These are phyloP conservation scores for Wickerhamiella lipophila DNA, from an alignment of 805 yeast species.

Conservation along the genomic window DNA sequence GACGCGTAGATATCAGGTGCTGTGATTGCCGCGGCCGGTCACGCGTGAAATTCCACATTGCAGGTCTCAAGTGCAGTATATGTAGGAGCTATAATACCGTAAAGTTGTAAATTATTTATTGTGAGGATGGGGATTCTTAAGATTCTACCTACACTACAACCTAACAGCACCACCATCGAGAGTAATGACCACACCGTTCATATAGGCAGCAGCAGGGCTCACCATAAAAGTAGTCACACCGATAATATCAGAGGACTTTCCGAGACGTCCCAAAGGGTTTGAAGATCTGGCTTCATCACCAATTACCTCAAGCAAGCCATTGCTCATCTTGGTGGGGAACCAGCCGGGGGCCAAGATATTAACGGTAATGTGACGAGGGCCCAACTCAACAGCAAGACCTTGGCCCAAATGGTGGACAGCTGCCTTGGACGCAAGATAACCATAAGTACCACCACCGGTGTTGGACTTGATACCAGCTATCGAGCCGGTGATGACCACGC, in stretches of 20 bases:
- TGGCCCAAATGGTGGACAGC: conserved; percentile 60
- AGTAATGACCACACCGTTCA: conserved; percentile 56
- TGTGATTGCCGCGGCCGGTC: conserved; percentile 83
- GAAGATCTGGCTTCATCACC: conserved; percentile 40
- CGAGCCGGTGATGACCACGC: conserved; percentile 56
- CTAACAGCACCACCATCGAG: conserved; percentile 50
- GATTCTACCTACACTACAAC: neutral
- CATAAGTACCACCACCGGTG: conserved; percentile 44
- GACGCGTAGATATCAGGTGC: conserved; percentile 58
- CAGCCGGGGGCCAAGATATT: conserved; percentile 67
- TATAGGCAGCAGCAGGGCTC: conserved; percentile 43
- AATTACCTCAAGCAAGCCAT: conserved; percentile 43
- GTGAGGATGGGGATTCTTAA: neutral
- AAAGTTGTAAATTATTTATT: conserved; percentile 7
- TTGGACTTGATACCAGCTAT: conserved; percentile 41
- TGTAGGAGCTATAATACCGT: conserved; percentile 76
- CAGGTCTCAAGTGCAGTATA: conserved; percentile 78
- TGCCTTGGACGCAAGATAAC: conserved; percentile 62
- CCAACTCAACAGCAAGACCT: conserved; percentile 51
- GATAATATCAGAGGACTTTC: conserved; percentile 47
- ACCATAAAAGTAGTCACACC: conserved; percentile 44
- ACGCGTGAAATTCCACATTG: conserved; percentile 59
- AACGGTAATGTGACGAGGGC: conserved; percentile 53
- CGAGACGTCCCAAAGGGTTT: conserved; percentile 55
- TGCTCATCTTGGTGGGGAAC: conserved; percentile 63